Evolutionary conservation across 2,329 filamentous ascomycete genomes (phyloP).

Genomic region (Intubia oerlemansii): DNA sequence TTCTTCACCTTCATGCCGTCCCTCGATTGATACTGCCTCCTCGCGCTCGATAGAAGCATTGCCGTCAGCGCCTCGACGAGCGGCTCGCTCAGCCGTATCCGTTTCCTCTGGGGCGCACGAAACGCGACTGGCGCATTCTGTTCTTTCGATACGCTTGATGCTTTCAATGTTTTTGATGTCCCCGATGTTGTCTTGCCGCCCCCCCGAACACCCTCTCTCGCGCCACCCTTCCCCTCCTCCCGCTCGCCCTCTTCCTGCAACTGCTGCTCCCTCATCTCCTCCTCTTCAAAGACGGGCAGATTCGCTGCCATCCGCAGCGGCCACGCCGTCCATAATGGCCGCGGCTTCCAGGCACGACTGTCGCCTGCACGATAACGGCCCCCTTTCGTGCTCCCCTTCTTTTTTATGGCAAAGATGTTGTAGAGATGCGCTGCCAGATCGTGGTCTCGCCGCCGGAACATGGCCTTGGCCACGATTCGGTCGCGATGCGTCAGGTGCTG

Average conservation of each 20-base stretch:
- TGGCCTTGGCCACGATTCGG: conserved; percentile 35
- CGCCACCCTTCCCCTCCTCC: no score
- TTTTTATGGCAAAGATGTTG: conserved; percentile 51
- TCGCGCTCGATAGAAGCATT: conserved; percentile 42
- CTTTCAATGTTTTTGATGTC: no score
- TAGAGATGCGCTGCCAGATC: conserved; percentile 63
- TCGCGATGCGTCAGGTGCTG: conserved; percentile 36
- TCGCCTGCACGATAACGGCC: no score
- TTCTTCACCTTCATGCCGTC: not conserved
- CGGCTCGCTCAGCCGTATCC: conserved; percentile 1
- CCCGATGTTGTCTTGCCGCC: no score
- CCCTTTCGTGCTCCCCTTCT: conserved; percentile 14
- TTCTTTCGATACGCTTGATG: no score
- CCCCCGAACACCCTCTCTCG: no score
- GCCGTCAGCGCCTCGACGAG: conserved; percentile 53
- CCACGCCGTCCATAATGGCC: conserved; percentile 65
- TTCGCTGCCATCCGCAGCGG: conserved; percentile 39
- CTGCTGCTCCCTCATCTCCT: no score
- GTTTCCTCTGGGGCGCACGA: no score
- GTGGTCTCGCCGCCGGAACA: conserved; percentile 39
- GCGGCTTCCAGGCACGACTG: conserved; percentile 24
- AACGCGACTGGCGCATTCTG: no score
- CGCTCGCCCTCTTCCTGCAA: no score
- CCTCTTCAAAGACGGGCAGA: no score
- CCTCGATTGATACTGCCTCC: conserved; percentile 30